Evolutionary conservation across 352 stramenopile genomes (phyloP).

Genomic region (Pythium guiyangense): DNA sequence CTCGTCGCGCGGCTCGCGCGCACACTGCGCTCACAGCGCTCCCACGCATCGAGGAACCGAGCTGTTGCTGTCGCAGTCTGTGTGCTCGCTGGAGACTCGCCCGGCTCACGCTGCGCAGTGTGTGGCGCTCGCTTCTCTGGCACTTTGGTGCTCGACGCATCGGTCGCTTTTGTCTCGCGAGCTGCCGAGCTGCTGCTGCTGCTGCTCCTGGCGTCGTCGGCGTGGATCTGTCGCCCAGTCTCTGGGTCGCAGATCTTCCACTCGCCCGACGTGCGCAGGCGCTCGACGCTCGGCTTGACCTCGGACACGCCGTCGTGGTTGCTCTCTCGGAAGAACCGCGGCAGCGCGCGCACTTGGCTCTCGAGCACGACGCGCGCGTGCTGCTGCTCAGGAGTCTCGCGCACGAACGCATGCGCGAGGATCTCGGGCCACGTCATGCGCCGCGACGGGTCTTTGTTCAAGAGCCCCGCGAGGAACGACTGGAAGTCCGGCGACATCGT

Average conservation of each 20-base stretch:
- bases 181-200: not conserved
- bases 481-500: slow-evolving; percentile 82
- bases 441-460: slow-evolving; percentile 87
- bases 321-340: slow-evolving; percentile 66
- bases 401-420: slow-evolving; percentile 87
- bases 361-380: slow-evolving; percentile 45
- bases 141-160: not conserved
- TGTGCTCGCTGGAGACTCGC: not conserved
- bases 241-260: slow-evolving; percentile 83
- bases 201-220: not conserved
- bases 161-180: not conserved
- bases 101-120: not conserved
- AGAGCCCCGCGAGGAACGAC: slow-evolving; percentile 84
- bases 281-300: slow-evolving; percentile 61
- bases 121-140: slow-evolving; percentile 1
- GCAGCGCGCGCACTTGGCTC: slow-evolving; percentile 48
- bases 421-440: slow-evolving; percentile 89
- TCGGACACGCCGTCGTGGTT: slow-evolving; percentile 24
- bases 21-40: not conserved
- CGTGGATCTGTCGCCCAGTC: slow-evolving; percentile 37
- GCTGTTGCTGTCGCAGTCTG: not conserved
- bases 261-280: slow-evolving; percentile 71
- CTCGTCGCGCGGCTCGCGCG: not conserved
- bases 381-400: slow-evolving; percentile 72
- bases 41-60: slow-evolving; percentile 8